A percentile compares a stretch with the other conserved stretches of the same genome.
Conservation (phyloP, 495 filamentous ascomycete genomes). For the Hyaloscypha hepaticicola region DNA sequence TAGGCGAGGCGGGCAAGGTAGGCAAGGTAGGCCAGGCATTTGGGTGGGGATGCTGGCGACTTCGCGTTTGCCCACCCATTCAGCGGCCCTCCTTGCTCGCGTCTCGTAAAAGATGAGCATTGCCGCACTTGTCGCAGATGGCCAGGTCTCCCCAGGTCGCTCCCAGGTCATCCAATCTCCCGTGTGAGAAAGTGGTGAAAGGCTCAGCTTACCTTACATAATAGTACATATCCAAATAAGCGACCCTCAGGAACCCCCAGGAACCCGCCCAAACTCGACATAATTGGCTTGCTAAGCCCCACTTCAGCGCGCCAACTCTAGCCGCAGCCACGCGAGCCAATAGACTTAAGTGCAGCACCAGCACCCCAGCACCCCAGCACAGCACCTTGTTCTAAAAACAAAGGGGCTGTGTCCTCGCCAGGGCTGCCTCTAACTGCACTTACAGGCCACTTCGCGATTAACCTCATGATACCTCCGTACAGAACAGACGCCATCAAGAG, state of each 20-base stretch:
- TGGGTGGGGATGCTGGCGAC: not conserved
- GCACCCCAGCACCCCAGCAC: too few relatives aligned
- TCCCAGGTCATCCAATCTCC: constrained; percentile 1
- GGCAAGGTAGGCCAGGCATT: not conserved
- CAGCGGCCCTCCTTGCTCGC: not conserved
- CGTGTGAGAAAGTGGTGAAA: not conserved
- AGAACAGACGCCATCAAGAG: not conserved
- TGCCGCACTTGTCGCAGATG: not conserved
- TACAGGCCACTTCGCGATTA: not conserved
- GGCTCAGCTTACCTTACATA: constrained; percentile 4
- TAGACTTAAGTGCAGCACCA: too few relatives aligned
- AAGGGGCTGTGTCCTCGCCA: constrained; percentile 5
- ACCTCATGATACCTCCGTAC: not conserved
- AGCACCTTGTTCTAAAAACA: not conserved
- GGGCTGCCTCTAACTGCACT: not conserved
- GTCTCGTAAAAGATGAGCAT: not conserved
- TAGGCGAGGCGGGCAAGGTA: not conserved
- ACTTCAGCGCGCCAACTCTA: not conserved
- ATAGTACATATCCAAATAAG: too few relatives aligned
- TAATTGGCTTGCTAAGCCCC: not conserved
- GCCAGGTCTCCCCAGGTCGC: not conserved
- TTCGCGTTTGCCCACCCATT: not conserved
- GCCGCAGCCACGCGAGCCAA: constrained; percentile 2
- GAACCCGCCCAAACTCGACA: too few relatives aligned
- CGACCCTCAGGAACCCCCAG: too few relatives aligned